Evolutionary conservation across 768 basidiomycete species (phyloP).

Genomic region (Psilocybe tampanensis): DNA sequence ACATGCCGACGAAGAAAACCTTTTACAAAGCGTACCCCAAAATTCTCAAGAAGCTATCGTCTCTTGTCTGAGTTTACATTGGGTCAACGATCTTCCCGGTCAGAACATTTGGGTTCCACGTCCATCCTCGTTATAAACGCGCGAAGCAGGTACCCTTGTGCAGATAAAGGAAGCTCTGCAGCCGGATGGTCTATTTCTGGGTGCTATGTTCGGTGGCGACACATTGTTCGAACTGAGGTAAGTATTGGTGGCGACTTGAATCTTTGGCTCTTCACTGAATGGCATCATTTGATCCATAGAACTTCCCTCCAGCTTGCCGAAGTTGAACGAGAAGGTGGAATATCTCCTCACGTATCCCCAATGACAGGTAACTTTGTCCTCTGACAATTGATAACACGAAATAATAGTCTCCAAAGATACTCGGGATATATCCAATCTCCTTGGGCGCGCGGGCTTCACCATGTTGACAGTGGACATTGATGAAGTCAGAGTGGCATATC

Average conservation of each 20-base stretch:
- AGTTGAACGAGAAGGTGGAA: constrained; percentile 91
- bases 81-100: constrained; percentile 98
- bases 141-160: constrained; percentile 66
- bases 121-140: neutral
- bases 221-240: constrained; percentile 92
- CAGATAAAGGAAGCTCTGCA: constrained; percentile 85
- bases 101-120: constrained; percentile 15
- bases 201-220: constrained; percentile 94
- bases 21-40: constrained; percentile 64
- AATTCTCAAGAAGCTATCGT: constrained; percentile 91
- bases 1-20: constrained; percentile 81
- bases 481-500: constrained; percentile 89
- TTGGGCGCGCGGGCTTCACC: constrained; percentile 91
- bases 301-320: constrained; percentile 94
- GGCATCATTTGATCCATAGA: constrained; percentile 37
- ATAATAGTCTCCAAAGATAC: constrained; percentile 61
- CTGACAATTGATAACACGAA: neutral
- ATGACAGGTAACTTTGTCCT: constrained; percentile 76
- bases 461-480: constrained; percentile 95
- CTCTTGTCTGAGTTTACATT: constrained; percentile 90
- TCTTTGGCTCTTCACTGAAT: neutral
- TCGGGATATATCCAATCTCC: constrained; percentile 88
- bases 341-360: constrained; percentile 95
- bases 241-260: constrained; percentile 2
- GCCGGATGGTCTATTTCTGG: constrained; percentile 94